Evolutionary conservation across 495 filamentous ascomycete species (phyloP).

Genomic region (Cercophora newfieldiana): DNA sequence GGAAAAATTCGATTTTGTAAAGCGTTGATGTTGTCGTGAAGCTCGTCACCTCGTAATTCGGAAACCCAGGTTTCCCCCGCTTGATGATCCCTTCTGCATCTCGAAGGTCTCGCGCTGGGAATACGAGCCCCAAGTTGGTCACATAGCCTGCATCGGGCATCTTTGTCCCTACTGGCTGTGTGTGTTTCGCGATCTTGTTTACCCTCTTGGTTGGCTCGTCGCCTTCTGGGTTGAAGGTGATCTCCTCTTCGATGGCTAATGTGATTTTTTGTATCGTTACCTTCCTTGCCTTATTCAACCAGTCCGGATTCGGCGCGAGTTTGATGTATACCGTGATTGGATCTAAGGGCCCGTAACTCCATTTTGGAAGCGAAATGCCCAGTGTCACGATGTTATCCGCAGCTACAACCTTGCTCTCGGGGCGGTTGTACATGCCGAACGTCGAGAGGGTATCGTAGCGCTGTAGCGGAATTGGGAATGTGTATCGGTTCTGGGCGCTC

Average conservation of each 20-base stretch:
- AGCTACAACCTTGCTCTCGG: conserved; percentile 79
- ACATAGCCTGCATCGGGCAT: conserved; percentile 85
- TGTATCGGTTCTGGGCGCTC: conserved; percentile 81
- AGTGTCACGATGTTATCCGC: conserved; percentile 90
- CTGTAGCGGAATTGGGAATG: conserved; percentile 86
- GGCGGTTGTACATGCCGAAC: conserved; percentile 99
- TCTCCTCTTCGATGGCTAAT: conserved; percentile 92
- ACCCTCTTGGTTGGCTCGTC: conserved; percentile 91
- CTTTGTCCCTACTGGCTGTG: conserved; percentile 76
- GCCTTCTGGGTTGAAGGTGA: conserved; percentile 96
- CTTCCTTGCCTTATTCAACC: conserved; percentile 82
- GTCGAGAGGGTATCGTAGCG: conserved; percentile 96
- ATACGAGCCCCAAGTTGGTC: conserved; percentile 86
- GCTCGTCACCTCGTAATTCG: conserved; percentile 80
- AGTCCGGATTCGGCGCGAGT: conserved; percentile 86
- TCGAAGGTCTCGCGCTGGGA: conserved; percentile 85
- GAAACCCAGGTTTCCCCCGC: conserved; percentile 81
- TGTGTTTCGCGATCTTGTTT: conserved; percentile 81
- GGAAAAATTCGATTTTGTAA: conserved; percentile 97
- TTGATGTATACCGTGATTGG: conserved; percentile 96
- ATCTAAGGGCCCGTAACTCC: conserved; percentile 95
- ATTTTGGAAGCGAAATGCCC: conserved; percentile 85
- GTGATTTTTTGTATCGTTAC: conserved; percentile 95
- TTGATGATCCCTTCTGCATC: conserved; percentile 88
- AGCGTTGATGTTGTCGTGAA: conserved; percentile 93